Evolutionary conservation across 345 rosid genomes (phyloP).

Genomic region (Cardiospermum halicacabum): DNA sequence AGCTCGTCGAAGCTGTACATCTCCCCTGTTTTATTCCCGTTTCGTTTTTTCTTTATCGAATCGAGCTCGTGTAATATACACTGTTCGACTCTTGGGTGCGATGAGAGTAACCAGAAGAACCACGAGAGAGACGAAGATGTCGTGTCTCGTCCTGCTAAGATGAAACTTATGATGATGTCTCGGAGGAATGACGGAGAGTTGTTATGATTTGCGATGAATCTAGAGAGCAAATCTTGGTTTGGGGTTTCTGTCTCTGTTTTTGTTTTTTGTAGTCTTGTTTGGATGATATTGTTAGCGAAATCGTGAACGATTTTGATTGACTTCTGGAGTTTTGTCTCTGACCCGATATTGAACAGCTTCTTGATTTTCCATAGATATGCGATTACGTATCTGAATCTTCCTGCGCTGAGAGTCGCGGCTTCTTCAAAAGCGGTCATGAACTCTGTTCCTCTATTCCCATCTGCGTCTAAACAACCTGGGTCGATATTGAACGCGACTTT

Average conservation of each 20-base stretch:
- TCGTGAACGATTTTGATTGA: conserved; percentile 19
- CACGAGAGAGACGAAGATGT: conserved; percentile 42
- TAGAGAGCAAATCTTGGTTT: conserved; percentile 29
- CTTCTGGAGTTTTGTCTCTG: conserved; percentile 28
- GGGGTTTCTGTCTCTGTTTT: conserved; percentile 2
- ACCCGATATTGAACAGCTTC: conserved; percentile 27
- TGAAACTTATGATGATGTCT: conserved; percentile 40
- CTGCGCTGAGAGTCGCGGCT: conserved; percentile 21
- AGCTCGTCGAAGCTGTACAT: conserved; percentile 17
- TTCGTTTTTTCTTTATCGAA: background rate
- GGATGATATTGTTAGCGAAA: conserved; percentile 21
- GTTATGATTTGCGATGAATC: conserved; percentile 15
- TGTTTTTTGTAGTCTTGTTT: conserved; percentile 25
- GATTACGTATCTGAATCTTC: background rate
- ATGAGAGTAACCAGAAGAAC: conserved; percentile 37
- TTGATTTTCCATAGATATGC: conserved; percentile 16
- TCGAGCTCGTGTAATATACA: conserved; percentile 28
- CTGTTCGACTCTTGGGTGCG: conserved; percentile 20
- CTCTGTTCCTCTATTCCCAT: conserved; percentile 14
- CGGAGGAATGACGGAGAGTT: conserved; percentile 17
- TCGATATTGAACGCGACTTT: conserved; percentile 39
- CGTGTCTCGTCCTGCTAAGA: conserved; percentile 45
- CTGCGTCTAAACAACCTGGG: conserved; percentile 33
- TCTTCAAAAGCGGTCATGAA: conserved; percentile 40
- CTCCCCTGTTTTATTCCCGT: conserved; percentile 6